Percentiles rank a stretch among this genome's conserved stretches.
phyloP scores from a whole-genome alignment of 306 rosid species.

The Rosa rugosa region DNA sequence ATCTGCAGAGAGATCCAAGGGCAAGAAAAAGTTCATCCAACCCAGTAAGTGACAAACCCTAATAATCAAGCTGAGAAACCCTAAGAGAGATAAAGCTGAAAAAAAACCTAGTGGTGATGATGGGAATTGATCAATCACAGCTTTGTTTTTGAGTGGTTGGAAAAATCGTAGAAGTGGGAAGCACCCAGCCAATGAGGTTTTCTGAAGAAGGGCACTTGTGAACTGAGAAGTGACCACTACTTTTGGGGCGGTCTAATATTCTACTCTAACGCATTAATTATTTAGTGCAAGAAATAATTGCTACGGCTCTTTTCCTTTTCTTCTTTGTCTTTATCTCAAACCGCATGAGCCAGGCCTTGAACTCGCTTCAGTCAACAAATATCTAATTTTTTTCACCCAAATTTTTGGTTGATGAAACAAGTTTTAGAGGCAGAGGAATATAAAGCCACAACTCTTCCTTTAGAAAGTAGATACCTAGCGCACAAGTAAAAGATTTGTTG shows the following conservation, averaged over 20 bases:
- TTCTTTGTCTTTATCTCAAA: background rate
- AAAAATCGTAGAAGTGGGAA: constrained; percentile 22
- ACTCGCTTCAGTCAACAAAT: background rate
- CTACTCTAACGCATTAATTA: background rate
- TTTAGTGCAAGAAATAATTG: constrained; percentile 13
- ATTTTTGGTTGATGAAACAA: background rate
- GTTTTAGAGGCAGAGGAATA: background rate
- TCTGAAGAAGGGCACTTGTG: constrained; percentile 15
- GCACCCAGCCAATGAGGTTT: constrained; percentile 15
- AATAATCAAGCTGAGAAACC: constrained; percentile 11
- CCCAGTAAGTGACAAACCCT: constrained; percentile 7
- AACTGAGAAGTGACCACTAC: constrained; percentile 14
- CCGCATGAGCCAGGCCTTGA: background rate
- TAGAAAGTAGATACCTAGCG: background rate
- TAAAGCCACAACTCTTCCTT: background rate
- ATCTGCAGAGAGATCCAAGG: background rate
- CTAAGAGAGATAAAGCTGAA: background rate
- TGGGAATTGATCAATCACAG: background rate
- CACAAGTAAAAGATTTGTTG: background rate
- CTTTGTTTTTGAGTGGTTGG: constrained; percentile 31
- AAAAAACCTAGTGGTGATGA: constrained; percentile 18
- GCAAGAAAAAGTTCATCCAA: background rate
- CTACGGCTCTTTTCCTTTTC: background rate
- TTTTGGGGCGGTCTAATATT: constrained; percentile 10
- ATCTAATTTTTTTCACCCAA: background rate